These are phyloP conservation scores for Copromyces sp. DNA, from an alignment of 495 filamentous ascomycete species.

Conservation along the genomic window DNA sequence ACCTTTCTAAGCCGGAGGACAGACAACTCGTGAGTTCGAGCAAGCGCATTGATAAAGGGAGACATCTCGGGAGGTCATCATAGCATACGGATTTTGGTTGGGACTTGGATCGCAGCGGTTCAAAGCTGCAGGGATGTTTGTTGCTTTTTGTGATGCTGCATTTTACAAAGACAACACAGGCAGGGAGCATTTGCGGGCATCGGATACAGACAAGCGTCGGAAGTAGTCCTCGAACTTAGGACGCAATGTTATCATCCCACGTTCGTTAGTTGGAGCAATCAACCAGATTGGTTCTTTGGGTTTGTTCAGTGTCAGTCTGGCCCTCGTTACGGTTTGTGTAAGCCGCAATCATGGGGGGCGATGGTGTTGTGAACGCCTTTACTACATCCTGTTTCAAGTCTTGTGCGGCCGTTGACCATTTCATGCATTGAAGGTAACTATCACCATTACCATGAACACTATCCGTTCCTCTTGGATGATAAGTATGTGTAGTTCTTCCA, in stretches of 20 bases:
- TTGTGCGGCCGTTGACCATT: not conserved
- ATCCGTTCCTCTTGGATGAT: not conserved
- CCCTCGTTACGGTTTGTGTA: not conserved
- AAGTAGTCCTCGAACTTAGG: not conserved
- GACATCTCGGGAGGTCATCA: not conserved
- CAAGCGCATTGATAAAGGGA: not conserved
- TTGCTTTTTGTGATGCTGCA: not conserved
- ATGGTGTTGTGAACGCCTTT: not conserved
- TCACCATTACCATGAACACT: no score
- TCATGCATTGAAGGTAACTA: not conserved
- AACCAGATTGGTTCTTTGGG: not conserved
- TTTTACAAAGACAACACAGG: not conserved
- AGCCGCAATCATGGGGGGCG: not conserved
- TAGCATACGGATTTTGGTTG: not conserved
- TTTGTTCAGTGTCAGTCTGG: not conserved
- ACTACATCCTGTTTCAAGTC: not conserved
- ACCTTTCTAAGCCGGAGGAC: constrained; percentile 51
- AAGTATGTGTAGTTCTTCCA: not conserved
- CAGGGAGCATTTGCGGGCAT: not conserved
- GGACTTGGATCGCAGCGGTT: not conserved
- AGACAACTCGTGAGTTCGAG: constrained; percentile 2
- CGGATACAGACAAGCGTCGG: not conserved
- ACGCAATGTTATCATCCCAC: not conserved
- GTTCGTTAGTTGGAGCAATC: not conserved
- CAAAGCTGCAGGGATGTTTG: not conserved